Base-by-base conservation (phyloP, 192 early-diverging fungal genomes). In the Mortierella antarctica region DNA sequence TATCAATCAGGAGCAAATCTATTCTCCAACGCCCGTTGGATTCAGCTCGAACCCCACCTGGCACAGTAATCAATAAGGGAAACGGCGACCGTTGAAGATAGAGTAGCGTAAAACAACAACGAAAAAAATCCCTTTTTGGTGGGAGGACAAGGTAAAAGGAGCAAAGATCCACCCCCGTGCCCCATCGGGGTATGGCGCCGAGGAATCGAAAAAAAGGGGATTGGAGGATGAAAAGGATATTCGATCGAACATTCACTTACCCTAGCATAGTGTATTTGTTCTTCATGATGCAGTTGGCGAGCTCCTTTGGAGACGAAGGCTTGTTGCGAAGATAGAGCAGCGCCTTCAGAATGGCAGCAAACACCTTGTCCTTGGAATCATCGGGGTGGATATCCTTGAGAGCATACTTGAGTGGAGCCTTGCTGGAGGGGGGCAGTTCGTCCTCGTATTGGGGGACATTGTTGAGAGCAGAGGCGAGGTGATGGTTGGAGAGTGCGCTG, bases 341-440 rank as follows among this genome's bases (percentile, higher is more conserved):
- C 8, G 94, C 94, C 82, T 95, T 95, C 58, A 95, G 85, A 61
- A 95, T 94, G 52, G 95, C 95, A 11, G 93, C 90, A 84, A 96
- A 91, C n/a, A 95, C 93, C 72, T 95, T 95, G 80, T 95, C 93
- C 52, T 91, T 86, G 23, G 89, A 89, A 73, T 95, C 94, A 71
- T 94, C 92, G 7, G 91, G 89, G 76, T 95, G 92, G 62, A 94
- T 83, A 41, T 79, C 76, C 58, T 79, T 79, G 21, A 79, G 58
- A 5, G 70, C 71, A 70, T 73, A 85, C 57, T 82, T 82, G 42
- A 76, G 71, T 18, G 74, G 71, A 18, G 79, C 79, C 65, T 71
- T 79, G 23, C 50, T 62, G 6, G 76, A 66, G 49, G 69, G 50
- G 7, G 76, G 77, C 12, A 68, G 52, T 55, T 80, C 77, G 21